Conservation (phyloP, 2,329 filamentous ascomycete species). For the Trichoderma guizhouense region DNA sequence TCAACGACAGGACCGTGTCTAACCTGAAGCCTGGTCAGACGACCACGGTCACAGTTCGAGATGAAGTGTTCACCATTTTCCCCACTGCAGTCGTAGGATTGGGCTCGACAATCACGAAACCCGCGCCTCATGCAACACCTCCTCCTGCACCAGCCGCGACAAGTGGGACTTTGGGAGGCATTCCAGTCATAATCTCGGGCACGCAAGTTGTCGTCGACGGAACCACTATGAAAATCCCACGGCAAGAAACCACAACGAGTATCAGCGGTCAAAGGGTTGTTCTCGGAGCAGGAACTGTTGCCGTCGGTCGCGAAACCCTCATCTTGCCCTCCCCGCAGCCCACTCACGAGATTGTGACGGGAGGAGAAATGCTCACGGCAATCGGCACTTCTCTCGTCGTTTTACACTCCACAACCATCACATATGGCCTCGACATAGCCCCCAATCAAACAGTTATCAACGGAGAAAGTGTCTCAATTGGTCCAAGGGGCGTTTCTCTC, state of each 20-base stretch:
- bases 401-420: constrained; percentile 43
- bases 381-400: constrained; percentile 41
- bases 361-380: constrained; percentile 47
- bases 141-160: constrained; percentile 36
- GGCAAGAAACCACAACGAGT: constrained; percentile 30
- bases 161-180: constrained; percentile 36
- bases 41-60: constrained; percentile 41
- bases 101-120: constrained; percentile 44
- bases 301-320: constrained; percentile 38
- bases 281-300: constrained; percentile 34
- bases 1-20: constrained; percentile 45
- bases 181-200: constrained; percentile 42
- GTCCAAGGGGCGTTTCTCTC: constrained; percentile 42
- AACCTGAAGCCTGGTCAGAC: constrained; percentile 38
- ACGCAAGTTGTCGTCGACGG: constrained; percentile 42
- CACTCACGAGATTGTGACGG: constrained; percentile 45
- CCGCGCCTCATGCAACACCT: constrained; percentile 31
- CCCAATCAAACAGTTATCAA: constrained; percentile 41
- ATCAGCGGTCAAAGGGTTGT: constrained; percentile 34
- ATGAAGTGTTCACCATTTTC: constrained; percentile 46
- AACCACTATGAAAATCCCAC: constrained; percentile 42
- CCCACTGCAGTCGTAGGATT: constrained; percentile 45
- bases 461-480: constrained; percentile 51
- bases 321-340: constrained; percentile 33
- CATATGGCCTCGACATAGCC: constrained; percentile 39